Conservation (phyloP, 306 rosid genomes). For the Comarum palustre region DNA sequence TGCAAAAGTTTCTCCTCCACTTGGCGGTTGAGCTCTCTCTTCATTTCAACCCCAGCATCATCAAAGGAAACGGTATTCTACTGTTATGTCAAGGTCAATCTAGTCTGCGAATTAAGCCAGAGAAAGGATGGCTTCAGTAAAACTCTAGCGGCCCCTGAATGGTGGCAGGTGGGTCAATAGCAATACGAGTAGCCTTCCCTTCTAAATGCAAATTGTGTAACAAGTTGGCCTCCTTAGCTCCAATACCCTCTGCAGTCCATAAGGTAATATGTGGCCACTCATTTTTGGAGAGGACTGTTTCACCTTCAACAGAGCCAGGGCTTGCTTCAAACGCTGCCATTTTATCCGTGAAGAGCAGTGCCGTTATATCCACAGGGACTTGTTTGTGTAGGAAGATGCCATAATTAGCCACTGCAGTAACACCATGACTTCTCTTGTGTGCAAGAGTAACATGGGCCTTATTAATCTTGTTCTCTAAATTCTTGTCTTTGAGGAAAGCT, state of each 20-base stretch:
- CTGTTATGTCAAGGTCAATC: background rate
- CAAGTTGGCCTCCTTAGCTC: constrained; percentile 76
- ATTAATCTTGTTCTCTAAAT: constrained; percentile 38
- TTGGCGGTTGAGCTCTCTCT: background rate
- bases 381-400: constrained; percentile 51
- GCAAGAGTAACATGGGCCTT: constrained; percentile 88
- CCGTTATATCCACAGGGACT: constrained; percentile 64
- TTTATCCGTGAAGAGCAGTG: constrained; percentile 69
- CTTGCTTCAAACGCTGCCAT: constrained; percentile 76
- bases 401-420: constrained; percentile 74
- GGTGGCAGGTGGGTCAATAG: constrained; percentile 58
- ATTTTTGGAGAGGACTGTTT: constrained; percentile 59
- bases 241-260: constrained; percentile 77
- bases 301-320: constrained; percentile 74
- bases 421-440: constrained; percentile 90
- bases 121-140: constrained; percentile 27
- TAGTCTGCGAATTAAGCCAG: background rate
- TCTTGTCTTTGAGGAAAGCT: constrained; percentile 48
- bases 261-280: constrained; percentile 81
- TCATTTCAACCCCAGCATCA: background rate
- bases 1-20: constrained; percentile 9
- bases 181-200: constrained; percentile 70
- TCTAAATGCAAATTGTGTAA: constrained; percentile 55
- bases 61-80: background rate
- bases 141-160: constrained; percentile 55